Base-by-base conservation (phyloP, 2,329 filamentous ascomycete species). In the Neofusicoccum sp. region DNA sequence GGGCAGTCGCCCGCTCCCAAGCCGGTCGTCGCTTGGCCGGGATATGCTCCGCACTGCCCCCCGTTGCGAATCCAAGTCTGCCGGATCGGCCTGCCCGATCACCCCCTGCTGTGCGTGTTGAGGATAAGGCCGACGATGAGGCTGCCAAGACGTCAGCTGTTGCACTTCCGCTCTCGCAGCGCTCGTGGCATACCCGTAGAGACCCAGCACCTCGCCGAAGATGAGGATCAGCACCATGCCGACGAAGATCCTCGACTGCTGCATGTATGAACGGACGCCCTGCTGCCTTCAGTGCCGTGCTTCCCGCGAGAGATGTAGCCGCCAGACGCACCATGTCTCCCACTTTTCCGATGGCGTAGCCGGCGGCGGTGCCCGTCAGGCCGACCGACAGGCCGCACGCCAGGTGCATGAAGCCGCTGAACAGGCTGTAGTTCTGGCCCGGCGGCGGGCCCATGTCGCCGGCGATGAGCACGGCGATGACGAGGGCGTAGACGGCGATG, bases 171-270 rank as follows among this genome's bases (percentile, higher is more conserved):
- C 43, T 48, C 33, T 56, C 51, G 31, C 26, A 4, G 14, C 28
- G 26, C 36, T 41, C 36, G 26, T 31, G 41, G 64, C 88, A 67
- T 82, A 96, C 91, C 95, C 95, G 71, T 99, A 99, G 33, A 99
- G 87, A 75, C 95, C 95, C 73, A 99, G 75, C 16, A 99, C 95
- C 82, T 99, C 95, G 61, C 91, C 95, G 74, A 99, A 99, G 85
- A 99, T 99, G 65, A 98, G 84, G 68, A 98, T 98, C 70, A 99
- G 80, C 48, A 99, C 93, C 95, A 98, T 98, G 76, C 95, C 95
- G 53, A 99, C 95, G 69, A 97, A 99, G 66, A 99, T 89, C 65
- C 93, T 86, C 53, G 90, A 96, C 77, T 99, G 95, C 71, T 91
- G 86, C 92, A 99, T 96, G 80, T 96, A 98, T 61, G 92, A 88